phyloP scores from a whole-genome alignment of 1,284 basidiomycete genomes.

The Cryptococcus maquisensis region DNA sequence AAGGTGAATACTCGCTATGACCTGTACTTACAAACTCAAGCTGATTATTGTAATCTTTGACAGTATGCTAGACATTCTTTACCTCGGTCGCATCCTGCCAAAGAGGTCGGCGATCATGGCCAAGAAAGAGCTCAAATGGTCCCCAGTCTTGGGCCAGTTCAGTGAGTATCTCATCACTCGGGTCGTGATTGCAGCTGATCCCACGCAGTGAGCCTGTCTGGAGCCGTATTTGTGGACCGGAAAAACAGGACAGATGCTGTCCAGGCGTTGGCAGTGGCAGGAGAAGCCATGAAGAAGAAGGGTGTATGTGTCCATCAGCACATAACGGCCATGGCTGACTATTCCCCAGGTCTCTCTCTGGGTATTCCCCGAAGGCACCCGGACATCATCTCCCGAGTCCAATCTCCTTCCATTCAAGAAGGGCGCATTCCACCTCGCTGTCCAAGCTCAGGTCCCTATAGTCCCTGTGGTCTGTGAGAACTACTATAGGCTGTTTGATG shows the following conservation, averaged over 20 bases:
- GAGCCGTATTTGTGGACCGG: slow-evolving; percentile 91
- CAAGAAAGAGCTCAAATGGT: slow-evolving; percentile 84
- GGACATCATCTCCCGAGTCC: slow-evolving; percentile 64
- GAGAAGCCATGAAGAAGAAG: slow-evolving; percentile 71
- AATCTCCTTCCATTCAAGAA: slow-evolving; percentile 89
- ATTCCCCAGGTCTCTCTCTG: slow-evolving; percentile 64
- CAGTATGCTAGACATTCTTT: slow-evolving; percentile 77
- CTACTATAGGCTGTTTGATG: slow-evolving; percentile 76
- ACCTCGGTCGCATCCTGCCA: slow-evolving; percentile 83
- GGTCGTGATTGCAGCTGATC: background rate
- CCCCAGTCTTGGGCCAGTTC: slow-evolving; percentile 84
- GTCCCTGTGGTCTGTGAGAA: slow-evolving; percentile 92
- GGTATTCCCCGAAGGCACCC: slow-evolving; percentile 91
- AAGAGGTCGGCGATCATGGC: slow-evolving; percentile 81
- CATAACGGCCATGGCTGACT: background rate
- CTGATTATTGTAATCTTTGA: background rate
- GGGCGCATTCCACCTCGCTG: slow-evolving; percentile 93
- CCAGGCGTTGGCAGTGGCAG: slow-evolving; percentile 70
- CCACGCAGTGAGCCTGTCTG: slow-evolving; percentile 67
- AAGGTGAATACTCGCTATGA: slow-evolving; percentile 47
- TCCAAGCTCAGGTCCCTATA: slow-evolving; percentile 76
- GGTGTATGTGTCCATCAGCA: slow-evolving; percentile 32
- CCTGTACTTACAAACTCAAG: background rate
- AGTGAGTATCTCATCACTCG: slow-evolving; percentile 42
- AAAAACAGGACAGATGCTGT: slow-evolving; percentile 72